These are phyloP conservation scores for Gamarada debralockiae DNA, from an alignment of 495 filamentous ascomycete species.

Conservation along the genomic window DNA sequence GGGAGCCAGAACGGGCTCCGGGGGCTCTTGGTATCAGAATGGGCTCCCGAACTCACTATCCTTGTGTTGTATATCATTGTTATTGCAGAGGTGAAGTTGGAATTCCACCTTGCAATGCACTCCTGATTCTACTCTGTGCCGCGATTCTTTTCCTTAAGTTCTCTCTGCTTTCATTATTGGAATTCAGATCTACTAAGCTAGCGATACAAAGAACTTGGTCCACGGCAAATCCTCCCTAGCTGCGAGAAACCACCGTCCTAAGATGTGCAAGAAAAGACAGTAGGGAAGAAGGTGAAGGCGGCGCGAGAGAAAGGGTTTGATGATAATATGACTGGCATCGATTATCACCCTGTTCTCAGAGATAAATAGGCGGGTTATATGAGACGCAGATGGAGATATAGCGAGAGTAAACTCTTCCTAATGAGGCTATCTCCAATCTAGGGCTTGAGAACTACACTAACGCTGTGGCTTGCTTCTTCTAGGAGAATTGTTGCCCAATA, in stretches of 20 bases:
- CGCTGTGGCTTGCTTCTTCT: neutral
- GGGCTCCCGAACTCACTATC: too few species aligned
- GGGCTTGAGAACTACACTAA: constrained; percentile 1
- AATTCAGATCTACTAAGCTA: constrained; percentile 10
- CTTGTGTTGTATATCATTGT: too few species aligned
- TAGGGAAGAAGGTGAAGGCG: constrained; percentile 10
- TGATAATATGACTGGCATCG: constrained; percentile 12
- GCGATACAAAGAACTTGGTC: constrained; percentile 8
- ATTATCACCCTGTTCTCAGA: constrained; percentile 12
- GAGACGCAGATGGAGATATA: constrained; percentile 10
- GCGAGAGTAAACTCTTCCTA: constrained; percentile 14
- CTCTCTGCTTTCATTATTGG: constrained; percentile 8
- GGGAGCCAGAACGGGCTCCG: too few species aligned
- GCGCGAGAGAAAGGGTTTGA: constrained; percentile 9
- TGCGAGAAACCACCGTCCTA: constrained; percentile 6
- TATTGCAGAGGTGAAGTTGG: too few species aligned
- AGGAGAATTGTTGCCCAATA: too few species aligned
- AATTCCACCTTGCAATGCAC: too few species aligned
- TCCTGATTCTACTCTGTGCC: too few species aligned
- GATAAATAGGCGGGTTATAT: constrained; percentile 9
- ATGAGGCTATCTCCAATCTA: neutral
- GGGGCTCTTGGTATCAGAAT: too few species aligned
- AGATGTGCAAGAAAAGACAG: constrained; percentile 13
- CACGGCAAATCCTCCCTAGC: constrained; percentile 1
- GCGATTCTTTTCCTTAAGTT: too few species aligned